Base-by-base conservation (phyloP, 345 rosid genomes). In the Citrus mangshanensis region DNA sequence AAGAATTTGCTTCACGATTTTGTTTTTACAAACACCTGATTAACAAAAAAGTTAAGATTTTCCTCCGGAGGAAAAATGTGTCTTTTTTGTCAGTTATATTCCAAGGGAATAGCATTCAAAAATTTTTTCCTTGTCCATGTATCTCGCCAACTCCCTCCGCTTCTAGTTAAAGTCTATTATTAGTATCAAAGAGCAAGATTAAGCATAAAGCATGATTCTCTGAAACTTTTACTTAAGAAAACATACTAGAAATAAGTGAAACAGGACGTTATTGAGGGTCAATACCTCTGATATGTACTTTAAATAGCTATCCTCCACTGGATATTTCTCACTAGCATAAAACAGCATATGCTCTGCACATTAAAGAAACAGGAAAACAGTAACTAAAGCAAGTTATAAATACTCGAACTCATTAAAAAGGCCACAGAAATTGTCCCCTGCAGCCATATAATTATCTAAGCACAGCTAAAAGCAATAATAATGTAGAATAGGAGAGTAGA, bases 331-430 rank as follows among this genome's bases (percentile, higher is more conserved):
- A 77, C 98, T 95, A 25, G 99, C 93, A 84, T 89, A 95, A 81
- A 95, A 95, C 60, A 95, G 81, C 99, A 93, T 95, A 84, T 95
- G 99, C 87, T 95, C 98, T 95, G 89, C 79, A 80, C 34, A 82
- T 30, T 4, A n/a, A 7, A 65, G 27, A 46, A 38, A 74, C 42
- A 22, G 49, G 69, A 79, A 56, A 51, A 7, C 64, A 49, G 21
- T 30, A 46, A 22, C 14, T 46, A 12, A 25, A 46, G 59, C 49
- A 38, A n/a, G n/a, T 22, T 35, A 61, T 9, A 46, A 61, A 40
- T 5, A 32, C 18, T 1, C 7, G n/a, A 16, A 40, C 63, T 37
- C 34, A 35, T 38, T 32, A 34, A 27, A 21, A 16, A 42, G 49
- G 54, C 46, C 28, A 67, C 49, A 34, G 22, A 25, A 69, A 34